A percentile compares a stretch with the other conserved stretches of the same genome.
phyloP scores from a whole-genome alignment of 345 rosid species.

The Rhodamnia argentea region DNA sequence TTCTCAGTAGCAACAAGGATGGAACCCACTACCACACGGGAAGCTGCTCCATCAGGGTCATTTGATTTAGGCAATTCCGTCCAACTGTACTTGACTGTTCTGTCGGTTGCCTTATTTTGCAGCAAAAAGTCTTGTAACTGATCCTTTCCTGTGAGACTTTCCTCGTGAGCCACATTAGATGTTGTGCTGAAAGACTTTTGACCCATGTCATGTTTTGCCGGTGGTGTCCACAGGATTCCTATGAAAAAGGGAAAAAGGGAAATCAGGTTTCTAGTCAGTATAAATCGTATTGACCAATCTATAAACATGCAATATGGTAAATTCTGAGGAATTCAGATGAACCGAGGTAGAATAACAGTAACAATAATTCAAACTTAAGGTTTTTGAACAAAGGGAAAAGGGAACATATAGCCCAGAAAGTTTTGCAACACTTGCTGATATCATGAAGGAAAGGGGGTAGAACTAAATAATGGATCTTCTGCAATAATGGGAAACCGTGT shows the following conservation, averaged over 20 bases:
- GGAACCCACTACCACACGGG: constrained; percentile 43
- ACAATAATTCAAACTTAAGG: background rate
- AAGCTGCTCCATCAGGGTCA: constrained; percentile 10
- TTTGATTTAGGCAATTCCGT: constrained; percentile 10
- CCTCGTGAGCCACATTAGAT: constrained; percentile 2
- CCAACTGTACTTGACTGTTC: constrained; percentile 6
- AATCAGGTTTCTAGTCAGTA: background rate
- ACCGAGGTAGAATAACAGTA: background rate
- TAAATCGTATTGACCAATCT: background rate
- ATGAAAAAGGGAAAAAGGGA: background rate
- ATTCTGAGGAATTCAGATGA: background rate
- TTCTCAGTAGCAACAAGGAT: constrained; percentile 62
- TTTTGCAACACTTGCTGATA: background rate
- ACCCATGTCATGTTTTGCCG: constrained; percentile 23
- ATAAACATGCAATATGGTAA: background rate
- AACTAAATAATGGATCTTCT: background rate
- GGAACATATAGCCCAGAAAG: background rate
- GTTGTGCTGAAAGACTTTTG: constrained; percentile 11
- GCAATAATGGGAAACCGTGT: background rate
- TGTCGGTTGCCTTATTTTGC: constrained; percentile 22
- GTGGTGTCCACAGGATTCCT: constrained; percentile 38
- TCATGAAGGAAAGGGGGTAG: background rate
- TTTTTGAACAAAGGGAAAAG: background rate
- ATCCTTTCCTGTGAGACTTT: constrained; percentile 19
- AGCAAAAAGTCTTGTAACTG: constrained; percentile 41